Base-by-base conservation (phyloP, 2,329 filamentous ascomycete genomes). In the Curvularia spicifera region DNA sequence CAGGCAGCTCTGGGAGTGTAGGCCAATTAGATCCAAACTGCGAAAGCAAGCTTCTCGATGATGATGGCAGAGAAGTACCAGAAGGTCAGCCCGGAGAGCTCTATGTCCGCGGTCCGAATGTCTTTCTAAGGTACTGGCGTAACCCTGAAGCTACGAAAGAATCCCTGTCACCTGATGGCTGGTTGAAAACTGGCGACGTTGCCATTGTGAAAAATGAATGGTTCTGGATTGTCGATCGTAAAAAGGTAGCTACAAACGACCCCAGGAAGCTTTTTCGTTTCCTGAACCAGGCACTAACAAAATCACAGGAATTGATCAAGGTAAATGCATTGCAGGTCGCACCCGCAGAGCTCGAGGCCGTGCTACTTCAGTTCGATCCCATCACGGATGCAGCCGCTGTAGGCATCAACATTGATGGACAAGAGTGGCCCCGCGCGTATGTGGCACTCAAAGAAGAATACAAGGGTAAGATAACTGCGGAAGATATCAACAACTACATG, bases 381-480 rank as follows among this genome's bases (percentile, higher is more conserved):
- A 68, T 86, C 15, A 81, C 82, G 3, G 84, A 86, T 64, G 84
- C 83, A 7, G 85, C 83, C 5, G 83, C 81, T 0, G 82, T 85
- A 1, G 84, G 84, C 20, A 81, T 85, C 51, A 79, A 73, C n/a
- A 59, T 83, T 71, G 72, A 81, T 35, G 78, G 77, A 20, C 78
- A 84, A 37, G 84, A 85, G 66, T 81, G 77, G 72, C 84, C 84
- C 2, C 78, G 83, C 22, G 84, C 82, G 1, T 86, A 86, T 59
- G 79, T 86, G 3, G 76, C 75, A 1, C 60, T 84, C 13, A 82
- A 84, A 54, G 81, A 81, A n/a, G 66, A 76, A 3, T 78, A 78
- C 4, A 80, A 76, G 65, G 67, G 65, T 31, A 79, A 68, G 44
- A 60, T 65, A 9, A 70, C 62, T 0, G 65, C 64, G 20, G 63